Percentiles rank a stretch among this genome's conserved stretches.
These are phyloP conservation scores for Penstemon davidsonii DNA, from an alignment of 257 asterid species.

Conservation along the genomic window DNA sequence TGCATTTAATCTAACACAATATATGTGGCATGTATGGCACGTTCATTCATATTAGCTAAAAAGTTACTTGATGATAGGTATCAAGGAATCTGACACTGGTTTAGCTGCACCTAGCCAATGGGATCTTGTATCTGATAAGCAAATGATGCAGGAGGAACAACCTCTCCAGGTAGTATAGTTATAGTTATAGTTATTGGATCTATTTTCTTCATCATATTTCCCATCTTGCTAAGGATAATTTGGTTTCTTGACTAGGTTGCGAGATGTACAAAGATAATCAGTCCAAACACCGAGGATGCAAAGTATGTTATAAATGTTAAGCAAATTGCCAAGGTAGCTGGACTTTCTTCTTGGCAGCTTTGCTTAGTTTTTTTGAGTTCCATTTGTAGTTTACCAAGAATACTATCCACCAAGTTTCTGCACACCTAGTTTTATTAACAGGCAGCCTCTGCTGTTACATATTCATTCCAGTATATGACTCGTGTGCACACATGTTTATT, in stretches of 20 bases:
- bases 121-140: conserved; percentile 98
- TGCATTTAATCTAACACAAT: conserved; percentile 3
- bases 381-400: conserved; percentile 1
- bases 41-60: background rate
- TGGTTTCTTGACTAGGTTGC: conserved; percentile 58
- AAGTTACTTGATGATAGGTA: conserved; percentile 46
- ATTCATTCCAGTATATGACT: background rate
- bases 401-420: background rate
- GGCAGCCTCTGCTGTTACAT: background rate
- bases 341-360: conserved; percentile 13
- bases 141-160: conserved; percentile 99
- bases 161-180: conserved; percentile 72
- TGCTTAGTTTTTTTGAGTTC: conserved; percentile 5
- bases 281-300: conserved; percentile 86
- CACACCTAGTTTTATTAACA: background rate
- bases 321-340: conserved; percentile 71
- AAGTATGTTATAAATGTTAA: conserved; percentile 79
- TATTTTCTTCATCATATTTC: background rate
- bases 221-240: background rate
- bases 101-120: conserved; percentile 98
- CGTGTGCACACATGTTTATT: background rate
- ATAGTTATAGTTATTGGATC: background rate
- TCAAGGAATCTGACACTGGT: conserved; percentile 95
- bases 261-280: conserved; percentile 88
- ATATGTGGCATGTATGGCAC: background rate